Evolutionary conservation across 2,329 filamentous ascomycete genomes (phyloP), one percentile per base, ranked within the genome.

Genomic region (Sphaerulina musiva): DNA sequence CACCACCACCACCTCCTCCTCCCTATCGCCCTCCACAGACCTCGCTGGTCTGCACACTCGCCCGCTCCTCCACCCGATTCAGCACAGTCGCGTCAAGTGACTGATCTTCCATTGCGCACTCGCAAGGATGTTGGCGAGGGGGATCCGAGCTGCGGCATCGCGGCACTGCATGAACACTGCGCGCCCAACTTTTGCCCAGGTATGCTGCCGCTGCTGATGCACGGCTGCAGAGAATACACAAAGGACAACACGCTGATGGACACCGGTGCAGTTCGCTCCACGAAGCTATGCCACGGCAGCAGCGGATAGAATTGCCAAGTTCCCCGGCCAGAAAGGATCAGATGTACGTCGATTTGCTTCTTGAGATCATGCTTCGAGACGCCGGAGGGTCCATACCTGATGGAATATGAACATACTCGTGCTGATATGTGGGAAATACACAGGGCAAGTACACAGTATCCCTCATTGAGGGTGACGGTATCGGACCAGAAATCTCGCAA

Each of bases 391-490:
- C 29, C 20, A 20, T 3, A 20, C 20, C 20, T 20, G 20, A 20
- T 20, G 20, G 20, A 53, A 14, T 34, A 14, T 20, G 20, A 20
- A 48, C 29, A 51, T n/a, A 36, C 14, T 10, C 11, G 49, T 45
- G 45, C 45, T 57, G 23, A 55, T 55, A 29, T 39, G 48, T 36
- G 34, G 47, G 54, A 17, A 47, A 55, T 49, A 50, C 43, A 53
- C 23, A 95, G 89, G 93, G 93, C 70, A 93, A 93, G 76, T 98
- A 86, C 82, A 87, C 88, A 55, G 93, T 98, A 69, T 92, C 89
- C 67, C 80, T 98, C 76, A 98, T 98, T 64, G 95, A 98, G 81
- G 93, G 95, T 76, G 95, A 98, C 71, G 93, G 93, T 73, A 98
- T 98, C 73, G 93, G 93, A 59, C 93, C 58, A 26, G 92, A 98